These are phyloP conservation scores for Colletotrichum eleusines DNA, from an alignment of 2,329 filamentous ascomycete species.

Conservation along the genomic window DNA sequence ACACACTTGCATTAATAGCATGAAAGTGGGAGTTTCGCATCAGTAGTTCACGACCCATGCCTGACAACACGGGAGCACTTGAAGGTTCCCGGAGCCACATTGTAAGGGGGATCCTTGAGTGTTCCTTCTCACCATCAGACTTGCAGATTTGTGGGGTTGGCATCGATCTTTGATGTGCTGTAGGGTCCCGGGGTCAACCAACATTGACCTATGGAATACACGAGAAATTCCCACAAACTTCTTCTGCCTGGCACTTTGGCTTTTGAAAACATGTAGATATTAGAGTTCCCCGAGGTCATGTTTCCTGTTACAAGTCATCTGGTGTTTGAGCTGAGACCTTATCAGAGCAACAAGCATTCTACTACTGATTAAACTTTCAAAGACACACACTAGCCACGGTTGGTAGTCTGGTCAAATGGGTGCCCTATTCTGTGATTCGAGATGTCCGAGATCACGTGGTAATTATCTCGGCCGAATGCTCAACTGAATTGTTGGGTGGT, in stretches of 20 bases:
- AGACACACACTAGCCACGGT: background rate
- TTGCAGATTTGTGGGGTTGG: background rate
- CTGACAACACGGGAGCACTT: background rate
- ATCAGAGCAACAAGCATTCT: background rate
- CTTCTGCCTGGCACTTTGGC: background rate
- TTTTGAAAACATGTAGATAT: background rate
- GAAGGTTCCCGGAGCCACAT: background rate
- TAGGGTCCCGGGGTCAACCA: background rate
- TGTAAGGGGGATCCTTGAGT: background rate
- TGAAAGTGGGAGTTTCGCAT: background rate
- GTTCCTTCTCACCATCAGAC: no score
- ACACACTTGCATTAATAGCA: background rate
- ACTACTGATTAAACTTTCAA: background rate
- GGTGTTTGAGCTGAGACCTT: slow-evolving; percentile 27
- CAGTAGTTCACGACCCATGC: background rate
- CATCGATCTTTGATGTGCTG: background rate
- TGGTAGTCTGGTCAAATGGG: background rate
- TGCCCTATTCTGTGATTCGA: background rate
- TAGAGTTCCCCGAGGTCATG: slow-evolving; percentile 11
- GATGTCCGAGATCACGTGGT: background rate
- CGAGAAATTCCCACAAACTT: background rate
- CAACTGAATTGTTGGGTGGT: background rate
- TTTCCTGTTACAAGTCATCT: slow-evolving; percentile 18
- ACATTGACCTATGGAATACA: no score
- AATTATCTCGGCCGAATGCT: background rate